Evolutionary conservation across 2,329 filamentous ascomycete genomes (phyloP), one percentile per base, ranked within the genome.

Genomic region (Westerdykella sp.): DNA sequence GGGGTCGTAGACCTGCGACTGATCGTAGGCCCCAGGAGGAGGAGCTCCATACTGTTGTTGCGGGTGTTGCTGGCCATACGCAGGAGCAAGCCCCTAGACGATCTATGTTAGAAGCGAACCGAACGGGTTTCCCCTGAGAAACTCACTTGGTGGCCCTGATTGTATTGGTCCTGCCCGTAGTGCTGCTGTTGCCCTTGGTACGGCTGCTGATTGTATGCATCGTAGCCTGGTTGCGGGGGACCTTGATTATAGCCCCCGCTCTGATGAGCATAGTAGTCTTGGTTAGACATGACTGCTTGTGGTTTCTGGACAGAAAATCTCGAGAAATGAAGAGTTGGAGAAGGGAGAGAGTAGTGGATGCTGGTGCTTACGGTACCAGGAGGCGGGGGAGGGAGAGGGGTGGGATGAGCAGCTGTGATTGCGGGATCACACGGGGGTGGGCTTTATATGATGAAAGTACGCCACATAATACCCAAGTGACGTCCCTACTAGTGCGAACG

Each of bases 221-320:
- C n/a, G n/a, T 35, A 35, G 32, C 10, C 32, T 13, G 32, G 32
- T 7, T 9, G 32, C 32, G 25, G 25, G 37, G 53, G 49, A 30
- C 54, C 53, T 42, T 55, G 56, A 14, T 57, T 51, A 31, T 59
- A 54, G 44, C 53, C 53, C 34, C 55, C 50, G 28, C 52, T 54
- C 18, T 59, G 53, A 25, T 56, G 56, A 40, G 63, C 60, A 54
- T 68, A 68, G 46, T 66, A 67, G 38, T 63, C 61, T 43, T 62
- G 47, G 37, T 48, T 59, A 14, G 56, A 53, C 57, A 60, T 60
- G 40, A n/a, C 45, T n/a, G 25, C 28, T n/a, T 6, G 37, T 28
- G 25, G 42, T 25, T 16, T 31, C n/a, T 14, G 15, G 11, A 30
- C 36, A 41, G 21, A 30, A 37, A 28, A 34, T 25, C 36, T 21